Conservation (phyloP, 257 asterid genomes). For the Lantana camara region DNA sequence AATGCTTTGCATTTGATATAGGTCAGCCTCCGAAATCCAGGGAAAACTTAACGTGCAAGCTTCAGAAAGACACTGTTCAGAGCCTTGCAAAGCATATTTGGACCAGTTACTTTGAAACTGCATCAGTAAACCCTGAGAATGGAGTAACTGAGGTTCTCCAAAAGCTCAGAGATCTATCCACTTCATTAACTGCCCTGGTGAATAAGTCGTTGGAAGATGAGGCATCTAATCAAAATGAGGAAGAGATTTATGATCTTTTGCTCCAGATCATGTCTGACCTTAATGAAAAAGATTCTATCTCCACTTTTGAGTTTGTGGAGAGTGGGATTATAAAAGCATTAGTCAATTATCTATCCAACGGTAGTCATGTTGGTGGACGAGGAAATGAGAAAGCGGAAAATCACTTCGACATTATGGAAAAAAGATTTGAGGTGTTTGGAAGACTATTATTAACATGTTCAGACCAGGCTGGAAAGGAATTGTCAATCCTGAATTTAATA, state of each 20-base stretch:
- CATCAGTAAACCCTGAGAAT: constrained; percentile 58
- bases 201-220: constrained; percentile 34
- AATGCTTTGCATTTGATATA: constrained; percentile 62
- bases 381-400: constrained; percentile 27
- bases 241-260: constrained; percentile 53
- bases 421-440: constrained; percentile 77
- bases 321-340: constrained; percentile 84
- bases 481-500: constrained; percentile 47
- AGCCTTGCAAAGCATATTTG: constrained; percentile 73
- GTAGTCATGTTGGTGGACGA: constrained; percentile 42
- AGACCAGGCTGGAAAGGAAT: constrained; percentile 42
- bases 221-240: constrained; percentile 53
- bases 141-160: constrained; percentile 75
- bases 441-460: constrained; percentile 50
- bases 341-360: constrained; percentile 61
- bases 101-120: constrained; percentile 62
- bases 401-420: constrained; percentile 44
- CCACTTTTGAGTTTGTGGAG: constrained; percentile 95
- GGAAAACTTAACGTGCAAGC: constrained; percentile 57
- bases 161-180: constrained; percentile 67
- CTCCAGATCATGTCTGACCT: constrained; percentile 66
- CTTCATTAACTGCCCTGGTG: constrained; percentile 47
- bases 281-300: constrained; percentile 64
- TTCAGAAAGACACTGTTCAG: constrained; percentile 60
- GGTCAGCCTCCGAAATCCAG: constrained; percentile 45